Conservation (phyloP, 306 rosid species). For the Citrullus mucosospermus region DNA sequence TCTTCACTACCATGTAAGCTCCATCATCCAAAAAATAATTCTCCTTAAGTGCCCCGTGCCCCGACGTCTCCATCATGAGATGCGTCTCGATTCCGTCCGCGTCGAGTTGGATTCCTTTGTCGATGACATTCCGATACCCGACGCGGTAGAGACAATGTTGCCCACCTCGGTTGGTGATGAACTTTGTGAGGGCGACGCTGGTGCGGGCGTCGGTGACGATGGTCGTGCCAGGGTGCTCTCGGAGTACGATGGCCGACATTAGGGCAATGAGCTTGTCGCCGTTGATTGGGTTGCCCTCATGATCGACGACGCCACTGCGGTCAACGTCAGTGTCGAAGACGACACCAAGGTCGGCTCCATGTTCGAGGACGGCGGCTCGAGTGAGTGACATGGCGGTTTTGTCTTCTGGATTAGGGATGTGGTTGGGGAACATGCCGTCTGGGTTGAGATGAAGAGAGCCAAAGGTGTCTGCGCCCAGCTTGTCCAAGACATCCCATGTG, state of each 20-base stretch:
- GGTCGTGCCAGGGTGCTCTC: constrained; percentile 62
- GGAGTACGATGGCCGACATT: constrained; percentile 61
- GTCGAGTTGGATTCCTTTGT: constrained; percentile 66
- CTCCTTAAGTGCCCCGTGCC: constrained; percentile 88
- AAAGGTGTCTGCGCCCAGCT: constrained; percentile 86
- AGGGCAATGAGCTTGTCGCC: constrained; percentile 83
- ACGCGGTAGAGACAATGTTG: constrained; percentile 75
- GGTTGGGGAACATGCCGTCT: constrained; percentile 89
- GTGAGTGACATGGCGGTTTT: constrained; percentile 75
- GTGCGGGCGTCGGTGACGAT: constrained; percentile 83
- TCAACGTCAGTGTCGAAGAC: constrained; percentile 89
- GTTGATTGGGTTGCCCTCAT: constrained; percentile 56
- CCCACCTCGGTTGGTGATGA: constrained; percentile 55
- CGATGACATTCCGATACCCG: constrained; percentile 80
- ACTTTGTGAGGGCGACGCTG: constrained; percentile 56
- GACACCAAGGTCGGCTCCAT: constrained; percentile 67
- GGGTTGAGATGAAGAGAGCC: constrained; percentile 83
- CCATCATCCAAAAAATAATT: constrained; percentile 91
- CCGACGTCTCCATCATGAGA: constrained; percentile 91
- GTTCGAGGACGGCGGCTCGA: constrained; percentile 49
- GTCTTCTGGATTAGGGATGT: constrained; percentile 87
- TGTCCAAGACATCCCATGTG: constrained; percentile 81
- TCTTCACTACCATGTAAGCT: constrained; percentile 81
- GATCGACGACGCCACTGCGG: constrained; percentile 73
- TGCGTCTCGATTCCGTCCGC: constrained; percentile 56